Evolutionary conservation across 139 green algal species (phyloP).

Genomic region (Tetraselmis striata): DNA sequence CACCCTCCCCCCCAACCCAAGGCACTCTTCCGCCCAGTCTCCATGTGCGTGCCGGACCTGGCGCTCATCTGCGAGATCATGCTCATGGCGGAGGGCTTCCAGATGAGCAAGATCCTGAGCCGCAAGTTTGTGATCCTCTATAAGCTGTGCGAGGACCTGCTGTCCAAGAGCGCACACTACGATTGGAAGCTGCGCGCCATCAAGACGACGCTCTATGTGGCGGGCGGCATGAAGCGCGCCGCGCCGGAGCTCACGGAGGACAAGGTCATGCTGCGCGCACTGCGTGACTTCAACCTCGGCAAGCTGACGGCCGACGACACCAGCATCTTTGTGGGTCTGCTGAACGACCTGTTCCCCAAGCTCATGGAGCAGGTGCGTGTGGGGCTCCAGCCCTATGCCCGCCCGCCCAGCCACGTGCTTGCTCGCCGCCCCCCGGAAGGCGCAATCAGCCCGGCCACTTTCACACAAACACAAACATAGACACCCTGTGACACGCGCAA

Average conservation of each 20-base stretch:
- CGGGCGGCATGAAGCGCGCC: constrained; percentile 83
- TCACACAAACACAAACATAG: no score
- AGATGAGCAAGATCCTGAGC: constrained; percentile 73
- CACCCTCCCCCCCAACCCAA: no score
- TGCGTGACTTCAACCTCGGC: constrained; percentile 93
- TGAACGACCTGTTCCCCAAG: constrained; percentile 90
- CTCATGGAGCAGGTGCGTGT: constrained; percentile 72
- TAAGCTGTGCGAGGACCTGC: constrained; percentile 85
- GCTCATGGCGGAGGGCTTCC: constrained; percentile 94
- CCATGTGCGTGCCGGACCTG: constrained; percentile 84
- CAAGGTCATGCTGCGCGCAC: constrained; percentile 81
- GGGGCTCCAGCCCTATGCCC: no score
- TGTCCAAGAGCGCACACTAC: constrained; percentile 78
- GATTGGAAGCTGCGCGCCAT: constrained; percentile 97
- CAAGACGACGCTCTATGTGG: constrained; percentile 93
- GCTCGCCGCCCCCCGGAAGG: no score
- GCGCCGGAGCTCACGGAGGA: constrained; percentile 81
- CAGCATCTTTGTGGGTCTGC: constrained; percentile 84
- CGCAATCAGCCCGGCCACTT: no score
- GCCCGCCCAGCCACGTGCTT: no score
- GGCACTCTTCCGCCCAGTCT: constrained; percentile 86
- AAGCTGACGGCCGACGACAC: constrained; percentile 88
- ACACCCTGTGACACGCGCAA: no score
- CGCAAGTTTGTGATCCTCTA: constrained; percentile 94
- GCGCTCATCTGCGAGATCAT: constrained; percentile 92